These are phyloP conservation scores for Fusarium aywerte DNA, from an alignment of 2,329 filamentous ascomycete species.

Conservation along the genomic window DNA sequence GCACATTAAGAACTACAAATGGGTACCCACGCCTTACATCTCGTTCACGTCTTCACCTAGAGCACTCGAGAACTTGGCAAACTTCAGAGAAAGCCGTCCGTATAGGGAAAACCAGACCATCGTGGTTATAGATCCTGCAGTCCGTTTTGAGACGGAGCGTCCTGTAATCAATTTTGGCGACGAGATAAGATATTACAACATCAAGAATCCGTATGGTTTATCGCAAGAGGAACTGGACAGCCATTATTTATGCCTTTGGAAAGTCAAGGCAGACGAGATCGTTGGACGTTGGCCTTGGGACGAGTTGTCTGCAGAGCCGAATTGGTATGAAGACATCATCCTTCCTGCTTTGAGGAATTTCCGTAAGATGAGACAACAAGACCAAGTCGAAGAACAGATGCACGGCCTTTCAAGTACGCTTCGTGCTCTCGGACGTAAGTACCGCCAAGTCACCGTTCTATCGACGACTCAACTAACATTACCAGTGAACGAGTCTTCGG, in stretches of 20 bases:
- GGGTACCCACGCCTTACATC: not conserved
- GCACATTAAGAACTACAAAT: not conserved
- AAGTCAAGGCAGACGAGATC: not conserved
- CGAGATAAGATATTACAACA: not conserved
- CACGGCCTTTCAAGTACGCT: not conserved
- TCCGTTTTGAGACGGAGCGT: not conserved
- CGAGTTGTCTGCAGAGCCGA: not conserved
- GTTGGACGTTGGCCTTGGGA: not conserved
- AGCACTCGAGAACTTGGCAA: not conserved
- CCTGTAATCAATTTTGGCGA: not conserved
- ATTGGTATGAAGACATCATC: slow-evolving; percentile 4
- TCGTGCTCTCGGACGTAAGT: not conserved
- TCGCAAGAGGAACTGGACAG: not conserved
- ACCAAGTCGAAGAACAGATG: not conserved
- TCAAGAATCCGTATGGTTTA: not conserved
- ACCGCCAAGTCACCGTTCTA: not conserved
- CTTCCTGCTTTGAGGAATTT: not conserved
- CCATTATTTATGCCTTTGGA: slow-evolving; percentile 2
- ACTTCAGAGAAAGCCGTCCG: not conserved
- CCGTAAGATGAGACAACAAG: not conserved
- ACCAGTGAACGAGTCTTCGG: not conserved
- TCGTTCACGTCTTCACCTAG: not conserved
- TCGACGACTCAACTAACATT: not conserved
- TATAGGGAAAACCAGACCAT: not conserved
- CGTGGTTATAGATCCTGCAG: not conserved